phyloP scores from a whole-genome alignment of 2,329 filamentous ascomycete species.

The Fusarium nematophilum region DNA sequence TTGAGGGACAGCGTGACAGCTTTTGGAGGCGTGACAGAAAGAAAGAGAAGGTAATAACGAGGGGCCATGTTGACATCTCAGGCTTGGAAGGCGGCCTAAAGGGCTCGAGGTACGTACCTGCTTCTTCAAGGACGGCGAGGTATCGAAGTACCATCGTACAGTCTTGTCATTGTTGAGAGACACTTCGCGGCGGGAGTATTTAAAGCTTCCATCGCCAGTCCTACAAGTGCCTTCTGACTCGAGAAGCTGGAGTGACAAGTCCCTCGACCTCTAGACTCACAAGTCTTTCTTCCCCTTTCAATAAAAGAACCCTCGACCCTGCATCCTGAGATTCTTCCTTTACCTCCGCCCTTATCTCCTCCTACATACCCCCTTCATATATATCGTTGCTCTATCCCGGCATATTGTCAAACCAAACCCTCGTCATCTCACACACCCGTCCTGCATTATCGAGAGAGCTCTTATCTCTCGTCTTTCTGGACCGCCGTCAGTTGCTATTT shows the following conservation, averaged over 20 bases:
- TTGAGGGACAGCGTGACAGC: slow-evolving; percentile 38
- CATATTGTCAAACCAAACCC: slow-evolving; percentile 27
- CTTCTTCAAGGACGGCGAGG: slow-evolving; percentile 16
- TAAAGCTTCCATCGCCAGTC: slow-evolving; percentile 46
- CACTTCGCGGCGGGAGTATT: slow-evolving; percentile 40
- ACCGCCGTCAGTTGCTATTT: slow-evolving; percentile 45
- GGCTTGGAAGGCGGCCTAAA: slow-evolving; percentile 14
- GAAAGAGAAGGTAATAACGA: slow-evolving; percentile 33
- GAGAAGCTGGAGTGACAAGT: slow-evolving; percentile 39
- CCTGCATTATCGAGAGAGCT: slow-evolving; percentile 41
- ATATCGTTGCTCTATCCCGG: slow-evolving; percentile 13
- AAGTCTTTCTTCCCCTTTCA: slow-evolving; percentile 1
- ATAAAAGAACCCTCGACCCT: slow-evolving; percentile 19
- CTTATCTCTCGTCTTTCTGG: slow-evolving; percentile 42
- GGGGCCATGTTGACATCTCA: slow-evolving; percentile 30
- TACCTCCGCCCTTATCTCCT: slow-evolving; percentile 20
- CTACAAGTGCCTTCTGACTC: slow-evolving; percentile 11
- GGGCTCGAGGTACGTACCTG: slow-evolving; percentile 32
- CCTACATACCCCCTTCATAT: not conserved
- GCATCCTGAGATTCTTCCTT: slow-evolving; percentile 25
- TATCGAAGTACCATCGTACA: slow-evolving; percentile 38
- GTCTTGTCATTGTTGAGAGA: slow-evolving; percentile 37
- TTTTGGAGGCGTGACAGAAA: slow-evolving; percentile 36
- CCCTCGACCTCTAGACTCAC: slow-evolving; percentile 29
- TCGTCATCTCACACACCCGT: slow-evolving; percentile 29